These are phyloP conservation scores for Pezicula rhizophila DNA, from an alignment of 2,329 filamentous ascomycete species.

Conservation along the genomic window DNA sequence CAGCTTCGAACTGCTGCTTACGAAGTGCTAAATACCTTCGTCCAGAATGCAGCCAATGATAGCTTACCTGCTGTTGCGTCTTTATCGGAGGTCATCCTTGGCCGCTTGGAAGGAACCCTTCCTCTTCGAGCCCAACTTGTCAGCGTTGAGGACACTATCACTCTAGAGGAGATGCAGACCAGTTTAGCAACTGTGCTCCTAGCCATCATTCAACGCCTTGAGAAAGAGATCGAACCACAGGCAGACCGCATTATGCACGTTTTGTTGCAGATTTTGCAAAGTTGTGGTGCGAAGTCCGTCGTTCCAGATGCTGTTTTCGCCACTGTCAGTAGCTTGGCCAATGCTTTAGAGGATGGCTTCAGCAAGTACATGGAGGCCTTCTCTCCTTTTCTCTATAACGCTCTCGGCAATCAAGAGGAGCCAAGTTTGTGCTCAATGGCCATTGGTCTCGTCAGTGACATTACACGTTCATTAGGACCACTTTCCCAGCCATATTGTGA, in stretches of 20 bases:
- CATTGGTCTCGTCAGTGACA: constrained; percentile 94
- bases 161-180: constrained; percentile 95
- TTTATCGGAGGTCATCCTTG: constrained; percentile 81
- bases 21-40: constrained; percentile 92
- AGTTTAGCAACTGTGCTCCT: constrained; percentile 88
- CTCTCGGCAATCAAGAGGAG: constrained; percentile 92
- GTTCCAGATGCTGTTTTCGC: constrained; percentile 94
- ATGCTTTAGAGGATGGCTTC: constrained; percentile 87
- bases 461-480: constrained; percentile 84
- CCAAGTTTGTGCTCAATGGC: constrained; percentile 92
- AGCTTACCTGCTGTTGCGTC: constrained; percentile 74
- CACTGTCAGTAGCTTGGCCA: constrained; percentile 85
- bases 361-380: constrained; percentile 97
- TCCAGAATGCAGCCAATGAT: constrained; percentile 83
- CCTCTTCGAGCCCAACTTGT: constrained; percentile 89
- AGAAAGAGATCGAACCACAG: constrained; percentile 84
- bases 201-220: constrained; percentile 84
- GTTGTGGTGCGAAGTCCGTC: constrained; percentile 76
- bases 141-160: constrained; percentile 93
- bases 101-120: constrained; percentile 85
- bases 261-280: constrained; percentile 72
- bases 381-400: constrained; percentile 85
- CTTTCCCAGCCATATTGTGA: constrained; percentile 94
- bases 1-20: constrained; percentile 92
- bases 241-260: constrained; percentile 92